Base-by-base conservation (phyloP, 306 rosid genomes). In the Castanea sativa region DNA sequence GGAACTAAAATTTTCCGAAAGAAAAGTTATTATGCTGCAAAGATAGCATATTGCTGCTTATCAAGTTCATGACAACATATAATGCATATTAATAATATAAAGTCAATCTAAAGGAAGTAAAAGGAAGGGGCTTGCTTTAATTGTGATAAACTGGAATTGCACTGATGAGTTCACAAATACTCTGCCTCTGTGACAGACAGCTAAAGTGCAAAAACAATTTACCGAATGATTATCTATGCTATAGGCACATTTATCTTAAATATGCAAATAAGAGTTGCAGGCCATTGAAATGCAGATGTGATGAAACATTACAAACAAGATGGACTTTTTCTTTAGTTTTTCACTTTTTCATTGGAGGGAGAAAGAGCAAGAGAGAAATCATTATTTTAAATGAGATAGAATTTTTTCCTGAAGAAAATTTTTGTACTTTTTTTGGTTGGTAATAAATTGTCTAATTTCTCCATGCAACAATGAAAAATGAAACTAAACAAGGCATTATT, bases 61-160 rank as follows among this genome's bases (percentile, higher is more conserved):
- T 15, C 16, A 67, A 32, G 73, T 16, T 67, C 64, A 71, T 57
- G 56, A 59, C 65, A 59, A 59, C 45, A 12, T 49, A 73, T 57
- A 45, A 9, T 69, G 53, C 77, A 52, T 71, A 53, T 59, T 30
- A 52, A 68, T 73, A 71, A 65, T 56, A 73, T 57, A 38, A 45
- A 78, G 58, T 38, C 16, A 12, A 77, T 11, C 59, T 20, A 65
- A 16, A 20, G 27, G 21, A 20, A n/a, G 9, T 41, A 41, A 41
- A 41, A 58, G 21, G 14, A 58, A 58, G 14, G 33, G 65, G 67
- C 67, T 21, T 21, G 13, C 29, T 10, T 21, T 23, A 25, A 58
- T 8, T 41, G 45, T 41, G 45, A 41, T 41, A 41, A 41, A 41
- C 45, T 41, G 45, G 45, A 41, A 41, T 4, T 58, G 23, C 53